Conservation (phyloP, 345 rosid species). For the Eucalyptus microcorys region DNA sequence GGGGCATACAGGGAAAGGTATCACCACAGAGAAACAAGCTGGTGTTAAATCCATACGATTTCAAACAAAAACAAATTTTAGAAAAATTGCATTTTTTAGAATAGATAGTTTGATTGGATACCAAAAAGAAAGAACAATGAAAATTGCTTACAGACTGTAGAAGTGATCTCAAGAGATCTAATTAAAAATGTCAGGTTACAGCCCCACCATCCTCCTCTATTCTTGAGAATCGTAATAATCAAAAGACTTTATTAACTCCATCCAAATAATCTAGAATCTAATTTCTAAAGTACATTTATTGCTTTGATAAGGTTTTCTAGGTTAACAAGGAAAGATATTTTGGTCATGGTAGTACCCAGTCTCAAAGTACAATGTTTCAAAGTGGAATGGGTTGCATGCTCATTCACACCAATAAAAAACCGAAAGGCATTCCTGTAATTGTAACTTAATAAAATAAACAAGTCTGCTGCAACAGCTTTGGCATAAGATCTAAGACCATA, state of each 20-base stretch:
- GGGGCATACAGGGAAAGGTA: not conserved
- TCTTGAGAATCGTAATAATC: not conserved
- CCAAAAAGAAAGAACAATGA: not conserved
- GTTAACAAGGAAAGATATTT: not conserved
- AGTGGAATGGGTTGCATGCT: not conserved
- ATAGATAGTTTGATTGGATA: not conserved
- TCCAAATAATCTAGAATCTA: not conserved
- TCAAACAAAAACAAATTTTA: not conserved
- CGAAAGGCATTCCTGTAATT: not conserved
- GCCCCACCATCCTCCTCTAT: not conserved
- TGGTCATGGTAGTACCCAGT: not conserved
- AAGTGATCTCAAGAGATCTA: not conserved
- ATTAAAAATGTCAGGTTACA: not conserved
- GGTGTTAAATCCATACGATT: not conserved
- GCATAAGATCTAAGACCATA: not conserved
- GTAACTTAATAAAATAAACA: not conserved
- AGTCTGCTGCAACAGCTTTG: not conserved
- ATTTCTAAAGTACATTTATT: not conserved
- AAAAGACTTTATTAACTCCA: not conserved
- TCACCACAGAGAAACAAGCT: not conserved
- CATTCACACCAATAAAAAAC: not conserved
- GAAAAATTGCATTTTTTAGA: not conserved
- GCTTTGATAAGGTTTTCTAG: not conserved
- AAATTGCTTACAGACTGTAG: not conserved
- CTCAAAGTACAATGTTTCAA: not conserved